phyloP scores from a whole-genome alignment of 176 grass and related monocot genomes.

The Paspalum vaginatum region DNA sequence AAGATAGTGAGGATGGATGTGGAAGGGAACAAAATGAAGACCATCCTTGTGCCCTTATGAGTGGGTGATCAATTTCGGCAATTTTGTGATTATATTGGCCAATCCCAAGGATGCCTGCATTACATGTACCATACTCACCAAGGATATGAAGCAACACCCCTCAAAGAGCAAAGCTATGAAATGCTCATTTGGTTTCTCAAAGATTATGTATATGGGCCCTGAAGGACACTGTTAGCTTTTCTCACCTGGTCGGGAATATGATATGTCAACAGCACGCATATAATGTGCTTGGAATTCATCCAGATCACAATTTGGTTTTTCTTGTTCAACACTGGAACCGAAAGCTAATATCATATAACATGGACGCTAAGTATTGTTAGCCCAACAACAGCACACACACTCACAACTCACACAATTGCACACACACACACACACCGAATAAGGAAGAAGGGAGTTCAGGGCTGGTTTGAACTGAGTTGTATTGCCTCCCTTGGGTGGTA shows the following conservation, averaged over 20 bases:
- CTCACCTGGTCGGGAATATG: neutral
- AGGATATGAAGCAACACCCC: neutral
- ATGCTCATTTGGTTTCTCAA: neutral
- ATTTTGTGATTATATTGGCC: neutral
- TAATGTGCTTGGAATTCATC: neutral
- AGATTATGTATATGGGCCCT: neutral
- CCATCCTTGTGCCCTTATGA: neutral
- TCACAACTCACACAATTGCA: too few relatives aligned
- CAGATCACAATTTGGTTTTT: conserved; percentile 17
- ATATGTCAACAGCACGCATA: rapidly evolving
- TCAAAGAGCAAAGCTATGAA: neutral
- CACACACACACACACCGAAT: too few relatives aligned
- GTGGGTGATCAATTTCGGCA: neutral
- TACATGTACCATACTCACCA: neutral
- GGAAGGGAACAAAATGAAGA: neutral
- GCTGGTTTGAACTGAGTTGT: too few relatives aligned
- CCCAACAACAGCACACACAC: too few relatives aligned
- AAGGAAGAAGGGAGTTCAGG: too few relatives aligned
- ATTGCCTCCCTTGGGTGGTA: too few relatives aligned
- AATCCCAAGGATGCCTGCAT: neutral
- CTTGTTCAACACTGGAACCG: neutral
- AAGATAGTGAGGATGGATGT: neutral
- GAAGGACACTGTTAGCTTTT: neutral
- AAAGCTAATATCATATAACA: neutral
- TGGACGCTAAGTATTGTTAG: too few relatives aligned